Evolutionary conservation across 768 basidiomycete genomes (phyloP), one percentile per base, ranked within the genome.

Genomic region (Crassisporium funariophilum): DNA sequence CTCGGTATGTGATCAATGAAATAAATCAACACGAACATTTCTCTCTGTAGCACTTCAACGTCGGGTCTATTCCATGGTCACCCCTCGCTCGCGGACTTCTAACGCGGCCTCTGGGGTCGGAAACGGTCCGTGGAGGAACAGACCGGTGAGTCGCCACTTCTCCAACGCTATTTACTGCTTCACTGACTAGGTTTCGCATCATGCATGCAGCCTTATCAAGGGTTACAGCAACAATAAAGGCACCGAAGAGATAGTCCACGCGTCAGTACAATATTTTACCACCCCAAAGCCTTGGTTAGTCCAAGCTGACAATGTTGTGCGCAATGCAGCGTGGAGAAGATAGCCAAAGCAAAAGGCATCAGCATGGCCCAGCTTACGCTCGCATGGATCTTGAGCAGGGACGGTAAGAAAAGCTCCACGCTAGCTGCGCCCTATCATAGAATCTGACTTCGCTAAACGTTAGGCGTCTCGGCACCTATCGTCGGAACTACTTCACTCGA

Each of bases 61-160:
- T 79, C 19, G 82, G 79, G 0, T 61, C 72, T 15, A 81, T 83
- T 39, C 79, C 81, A 0, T 84, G 82, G 81, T 79, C 77, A 8
- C 79, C 81, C 0, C 70, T 83, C 13, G 79, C 69, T 8, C 69
- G 77, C n/a, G 80, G 81, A 0, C 58, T 76, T 4, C 62, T 80
- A 19, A 71, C 76, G 9, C 70, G 76, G 22, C 74, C 74, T 8
- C 38, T 69, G 13, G 49, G 50, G 5, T 57, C 66, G 37, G 64
- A 72, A 41, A 78, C 77, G 0, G 64, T 57, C 17, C 71, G 78
- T 9, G 66, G 66, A 12, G 55, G 58, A 20, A 64, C 62, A 1
- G 76, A 80, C 54, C 33, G 63, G 73, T 66, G 44, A 36, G 58
- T 53, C 9, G 19, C 3, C 38, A 11, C 11, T 19, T 23, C n/a